Evolutionary conservation across 768 basidiomycete species (phyloP).

Genomic region (Pisolithus marmoratus): DNA sequence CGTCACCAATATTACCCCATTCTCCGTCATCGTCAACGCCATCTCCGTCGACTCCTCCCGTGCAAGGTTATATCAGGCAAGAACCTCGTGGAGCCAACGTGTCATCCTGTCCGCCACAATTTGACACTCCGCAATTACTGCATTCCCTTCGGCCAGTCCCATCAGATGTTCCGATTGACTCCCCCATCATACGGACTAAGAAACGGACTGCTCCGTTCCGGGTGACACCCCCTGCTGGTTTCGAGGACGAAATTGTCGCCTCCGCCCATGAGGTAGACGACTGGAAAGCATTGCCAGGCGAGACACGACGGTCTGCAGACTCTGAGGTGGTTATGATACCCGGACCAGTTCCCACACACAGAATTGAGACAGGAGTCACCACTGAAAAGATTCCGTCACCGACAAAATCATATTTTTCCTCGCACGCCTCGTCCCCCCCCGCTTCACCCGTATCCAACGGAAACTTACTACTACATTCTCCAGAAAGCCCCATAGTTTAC

Average conservation of each 20-base stretch:
- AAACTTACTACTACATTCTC: conserved; percentile 28
- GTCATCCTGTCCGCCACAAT: conserved; percentile 11
- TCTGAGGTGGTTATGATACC: conserved; percentile 1
- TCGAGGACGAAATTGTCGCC: not conserved
- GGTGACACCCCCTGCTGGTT: not conserved
- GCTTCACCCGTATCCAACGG: conserved; percentile 19
- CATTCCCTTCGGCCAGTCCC: conserved; percentile 26
- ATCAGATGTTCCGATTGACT: conserved; percentile 13
- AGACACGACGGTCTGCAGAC: not conserved
- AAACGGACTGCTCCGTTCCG: conserved; percentile 9
- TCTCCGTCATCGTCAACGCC: conserved; percentile 21
- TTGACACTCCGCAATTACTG: conserved; percentile 11
- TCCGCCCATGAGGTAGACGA: not conserved
- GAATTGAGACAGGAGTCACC: not conserved
- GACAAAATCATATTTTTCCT: conserved; percentile 31
- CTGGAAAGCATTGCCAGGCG: not conserved
- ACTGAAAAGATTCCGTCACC: conserved; percentile 22
- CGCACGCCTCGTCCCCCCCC: conserved; percentile 30
- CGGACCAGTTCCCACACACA: conserved; percentile 1
- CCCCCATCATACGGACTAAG: conserved; percentile 18
- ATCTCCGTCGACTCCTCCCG: conserved; percentile 16
- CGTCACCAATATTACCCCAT: conserved; percentile 34
- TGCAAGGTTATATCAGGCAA: conserved; percentile 3
- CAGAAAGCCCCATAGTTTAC: conserved; percentile 27
- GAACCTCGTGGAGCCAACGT: conserved; percentile 7